Conservation (phyloP, 352 stramenopile genomes). For the Aphanomyces invadans region DNA sequence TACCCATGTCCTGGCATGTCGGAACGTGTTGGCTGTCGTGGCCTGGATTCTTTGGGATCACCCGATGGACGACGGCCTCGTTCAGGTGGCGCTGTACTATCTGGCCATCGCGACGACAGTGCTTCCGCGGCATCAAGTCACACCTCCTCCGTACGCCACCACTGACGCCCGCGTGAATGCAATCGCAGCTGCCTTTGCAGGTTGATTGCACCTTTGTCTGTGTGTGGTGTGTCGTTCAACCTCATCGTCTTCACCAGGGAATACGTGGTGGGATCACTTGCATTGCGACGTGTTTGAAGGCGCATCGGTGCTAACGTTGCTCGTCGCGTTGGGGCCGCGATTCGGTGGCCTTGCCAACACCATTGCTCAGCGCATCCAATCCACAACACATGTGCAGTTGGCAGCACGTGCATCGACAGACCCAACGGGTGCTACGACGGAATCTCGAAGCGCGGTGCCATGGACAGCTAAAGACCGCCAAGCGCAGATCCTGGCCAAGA, state of each 20-base stretch:
- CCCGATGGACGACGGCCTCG: background rate
- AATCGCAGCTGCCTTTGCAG: background rate
- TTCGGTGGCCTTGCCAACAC: background rate
- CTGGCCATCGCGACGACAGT: background rate
- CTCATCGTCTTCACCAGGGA: too few relatives aligned
- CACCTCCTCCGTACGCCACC: background rate
- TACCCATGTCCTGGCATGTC: background rate
- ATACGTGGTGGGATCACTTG: constrained; percentile 13
- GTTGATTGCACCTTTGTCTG: background rate
- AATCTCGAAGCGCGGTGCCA: too few relatives aligned
- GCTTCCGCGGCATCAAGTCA: background rate
- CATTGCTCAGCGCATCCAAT: background rate
- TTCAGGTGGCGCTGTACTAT: constrained; percentile 6
- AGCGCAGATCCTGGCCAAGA: constrained; percentile 58
- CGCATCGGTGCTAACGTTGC: background rate
- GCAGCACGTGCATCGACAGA: too few relatives aligned
- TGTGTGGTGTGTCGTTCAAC: too few relatives aligned
- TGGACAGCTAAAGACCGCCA: constrained; percentile 29
- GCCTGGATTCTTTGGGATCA: constrained; percentile 1
- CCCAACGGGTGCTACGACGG: too few relatives aligned
- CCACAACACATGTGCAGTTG: background rate
- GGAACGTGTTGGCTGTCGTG: background rate
- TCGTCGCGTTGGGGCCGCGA: background rate
- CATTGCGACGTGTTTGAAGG: background rate
- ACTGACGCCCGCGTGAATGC: background rate